phyloP scores from a whole-genome alignment of 192 early-diverging fungal genomes.

The Jimgerdemannia flammicorona region DNA sequence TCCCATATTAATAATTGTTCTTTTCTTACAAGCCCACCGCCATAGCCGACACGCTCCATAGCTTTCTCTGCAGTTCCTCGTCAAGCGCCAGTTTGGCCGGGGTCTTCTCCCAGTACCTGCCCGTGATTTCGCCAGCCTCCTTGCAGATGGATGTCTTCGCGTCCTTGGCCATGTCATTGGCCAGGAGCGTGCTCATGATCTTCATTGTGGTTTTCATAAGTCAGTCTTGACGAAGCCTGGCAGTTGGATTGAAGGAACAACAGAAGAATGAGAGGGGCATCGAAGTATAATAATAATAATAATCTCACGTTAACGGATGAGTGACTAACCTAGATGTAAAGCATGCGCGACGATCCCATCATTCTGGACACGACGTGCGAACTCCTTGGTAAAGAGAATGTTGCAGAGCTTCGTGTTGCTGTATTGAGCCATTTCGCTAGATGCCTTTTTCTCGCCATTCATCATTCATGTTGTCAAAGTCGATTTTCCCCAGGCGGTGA shows the following conservation, averaged over 20 bases:
- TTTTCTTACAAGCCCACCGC: not conserved
- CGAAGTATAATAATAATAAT: too few species aligned
- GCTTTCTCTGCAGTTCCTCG: not conserved
- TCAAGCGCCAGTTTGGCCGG: not conserved
- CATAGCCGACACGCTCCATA: not conserved
- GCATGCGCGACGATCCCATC: not conserved
- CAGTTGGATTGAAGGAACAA: too few species aligned
- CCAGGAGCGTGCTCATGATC: not conserved
- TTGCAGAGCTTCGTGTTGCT: not conserved
- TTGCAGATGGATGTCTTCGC: not conserved
- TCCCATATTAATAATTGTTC: too few species aligned
- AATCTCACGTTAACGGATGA: not conserved
- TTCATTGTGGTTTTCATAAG: not conserved
- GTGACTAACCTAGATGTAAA: too few species aligned
- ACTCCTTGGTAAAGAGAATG: not conserved
- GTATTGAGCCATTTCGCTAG: not conserved
- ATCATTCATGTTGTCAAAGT: slow-evolving; percentile 4
- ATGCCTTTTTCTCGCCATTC: not conserved
- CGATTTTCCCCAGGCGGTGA: not conserved
- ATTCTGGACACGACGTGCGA: not conserved
- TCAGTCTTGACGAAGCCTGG: not conserved
- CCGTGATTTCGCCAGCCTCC: not conserved
- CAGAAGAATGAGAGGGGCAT: too few species aligned
- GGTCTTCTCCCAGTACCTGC: too few species aligned
- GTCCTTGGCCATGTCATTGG: not conserved